phyloP scores from a whole-genome alignment of 495 filamentous ascomycete species.

The Niebla homalea region DNA sequence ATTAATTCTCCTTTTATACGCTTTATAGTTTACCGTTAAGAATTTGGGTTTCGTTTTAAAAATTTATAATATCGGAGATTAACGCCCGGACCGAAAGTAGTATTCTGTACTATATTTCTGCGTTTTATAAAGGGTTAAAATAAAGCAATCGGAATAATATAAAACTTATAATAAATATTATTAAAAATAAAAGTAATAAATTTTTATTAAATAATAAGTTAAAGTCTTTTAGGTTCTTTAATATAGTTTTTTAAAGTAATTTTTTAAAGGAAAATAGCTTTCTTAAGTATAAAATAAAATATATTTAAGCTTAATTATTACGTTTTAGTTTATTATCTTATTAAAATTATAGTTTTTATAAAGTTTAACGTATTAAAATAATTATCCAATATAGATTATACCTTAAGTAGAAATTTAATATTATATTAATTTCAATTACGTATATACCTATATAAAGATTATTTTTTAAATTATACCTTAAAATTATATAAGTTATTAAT shows the following conservation, averaged over 20 bases:
- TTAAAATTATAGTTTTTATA: not conserved
- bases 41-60: too few species aligned
- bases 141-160: too few species aligned
- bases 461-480: slow-evolving; percentile 5
- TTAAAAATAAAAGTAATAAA: too few species aligned
- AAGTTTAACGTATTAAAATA: slow-evolving; percentile 2
- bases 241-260: not conserved
- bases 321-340: not conserved
- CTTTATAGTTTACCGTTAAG: too few species aligned
- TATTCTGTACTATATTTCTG: too few species aligned
- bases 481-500: not conserved
- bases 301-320: not conserved
- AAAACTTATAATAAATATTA: too few species aligned
- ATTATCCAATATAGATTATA: not conserved
- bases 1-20: too few species aligned
- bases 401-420: not conserved
- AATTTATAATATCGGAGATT: too few species aligned
- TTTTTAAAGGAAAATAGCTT: not conserved
- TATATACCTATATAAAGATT: not conserved
- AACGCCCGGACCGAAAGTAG: too few species aligned
- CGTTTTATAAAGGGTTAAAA: too few species aligned
- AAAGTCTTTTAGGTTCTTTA: slow-evolving; percentile 1
- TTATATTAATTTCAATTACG: not conserved
- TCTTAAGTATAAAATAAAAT: not conserved
- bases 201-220: too few species aligned